Conservation (phyloP, 257 asterid genomes). For the Solanum virginianum region DNA sequence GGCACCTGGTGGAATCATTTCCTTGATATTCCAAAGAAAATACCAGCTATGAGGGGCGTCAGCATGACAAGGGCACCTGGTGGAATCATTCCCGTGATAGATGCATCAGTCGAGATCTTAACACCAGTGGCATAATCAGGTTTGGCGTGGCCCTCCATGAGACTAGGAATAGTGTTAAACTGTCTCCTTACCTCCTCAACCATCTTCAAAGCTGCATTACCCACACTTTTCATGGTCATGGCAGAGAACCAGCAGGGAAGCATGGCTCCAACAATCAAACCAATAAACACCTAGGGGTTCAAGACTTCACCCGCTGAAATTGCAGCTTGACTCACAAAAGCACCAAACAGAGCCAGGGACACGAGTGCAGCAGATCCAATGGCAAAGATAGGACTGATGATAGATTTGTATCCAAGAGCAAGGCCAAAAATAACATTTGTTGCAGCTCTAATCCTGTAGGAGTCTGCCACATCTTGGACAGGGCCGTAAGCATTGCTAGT, state of each 20-base stretch:
- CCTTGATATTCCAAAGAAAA: constrained; percentile 69
- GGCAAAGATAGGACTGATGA: too few relatives aligned
- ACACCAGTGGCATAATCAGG: constrained; percentile 90
- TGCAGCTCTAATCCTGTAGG: too few relatives aligned
- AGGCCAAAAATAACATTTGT: too few relatives aligned
- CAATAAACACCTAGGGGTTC: constrained; percentile 87
- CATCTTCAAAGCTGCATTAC: constrained; percentile 87
- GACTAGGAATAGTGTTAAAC: constrained; percentile 78
- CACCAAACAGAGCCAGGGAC: too few relatives aligned
- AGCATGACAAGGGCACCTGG: constrained; percentile 97
- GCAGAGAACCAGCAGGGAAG: constrained; percentile 97
- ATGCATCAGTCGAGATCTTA: constrained; percentile 86
- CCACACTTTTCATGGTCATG: constrained; percentile 97
- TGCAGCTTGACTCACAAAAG: constrained; percentile 82
- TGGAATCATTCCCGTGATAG: constrained; percentile 87
- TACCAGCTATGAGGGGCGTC: constrained; percentile 76
- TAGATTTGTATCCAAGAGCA: too few relatives aligned
- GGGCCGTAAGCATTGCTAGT: too few relatives aligned
- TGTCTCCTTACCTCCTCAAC: constrained; percentile 95
- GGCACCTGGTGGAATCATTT: constrained; percentile 93
- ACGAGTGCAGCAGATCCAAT: too few relatives aligned
- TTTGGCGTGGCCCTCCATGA: constrained; percentile 68
- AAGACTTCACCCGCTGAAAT: constrained; percentile 66
- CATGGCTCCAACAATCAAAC: constrained; percentile 83
- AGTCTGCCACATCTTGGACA: too few relatives aligned